Evolutionary conservation across 768 basidiomycete species (phyloP).

Genomic region (Tulasnella sp.): DNA sequence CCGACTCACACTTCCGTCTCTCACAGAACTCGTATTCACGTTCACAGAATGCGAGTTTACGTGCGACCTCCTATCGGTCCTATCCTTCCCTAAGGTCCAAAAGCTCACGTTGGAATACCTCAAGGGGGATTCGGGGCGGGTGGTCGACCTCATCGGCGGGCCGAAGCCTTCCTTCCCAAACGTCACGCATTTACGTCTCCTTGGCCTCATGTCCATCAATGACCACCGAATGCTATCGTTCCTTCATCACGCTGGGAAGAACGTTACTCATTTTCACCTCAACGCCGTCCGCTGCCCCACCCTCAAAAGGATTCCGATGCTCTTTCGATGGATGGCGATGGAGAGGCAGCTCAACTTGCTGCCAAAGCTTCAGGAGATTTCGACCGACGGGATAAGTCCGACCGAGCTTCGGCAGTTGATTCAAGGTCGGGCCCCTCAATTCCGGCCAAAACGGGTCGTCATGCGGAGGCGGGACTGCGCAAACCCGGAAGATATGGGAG

Average conservation of each 20-base stretch:
- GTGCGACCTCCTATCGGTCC: conserved; percentile 26
- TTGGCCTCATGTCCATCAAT: conserved; percentile 30
- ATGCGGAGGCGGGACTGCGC: conserved; percentile 32
- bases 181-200: conserved; percentile 26
- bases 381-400: conserved; percentile 25
- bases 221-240: conserved; percentile 19
- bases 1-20: conserved; percentile 16
- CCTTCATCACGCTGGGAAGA: conserved; percentile 16
- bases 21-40: conserved; percentile 24
- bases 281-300: conserved; percentile 32
- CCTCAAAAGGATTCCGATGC: conserved; percentile 25
- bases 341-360: conserved; percentile 16
- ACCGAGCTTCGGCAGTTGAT: conserved; percentile 29
- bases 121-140: conserved; percentile 29
- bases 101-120: conserved; percentile 33
- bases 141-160: conserved; percentile 25
- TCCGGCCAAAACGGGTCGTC: conserved; percentile 17
- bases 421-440: conserved; percentile 15
- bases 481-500: conserved; percentile 28
- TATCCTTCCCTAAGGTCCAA: conserved; percentile 23
- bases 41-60: conserved; percentile 29
- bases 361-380: conserved; percentile 24
- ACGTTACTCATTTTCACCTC: conserved; percentile 22
- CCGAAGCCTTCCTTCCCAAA: conserved; percentile 22
- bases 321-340: conserved; percentile 29